Base-by-base conservation (phyloP, 2,329 filamentous ascomycete genomes). In the Colletotrichum coccodes region DNA sequence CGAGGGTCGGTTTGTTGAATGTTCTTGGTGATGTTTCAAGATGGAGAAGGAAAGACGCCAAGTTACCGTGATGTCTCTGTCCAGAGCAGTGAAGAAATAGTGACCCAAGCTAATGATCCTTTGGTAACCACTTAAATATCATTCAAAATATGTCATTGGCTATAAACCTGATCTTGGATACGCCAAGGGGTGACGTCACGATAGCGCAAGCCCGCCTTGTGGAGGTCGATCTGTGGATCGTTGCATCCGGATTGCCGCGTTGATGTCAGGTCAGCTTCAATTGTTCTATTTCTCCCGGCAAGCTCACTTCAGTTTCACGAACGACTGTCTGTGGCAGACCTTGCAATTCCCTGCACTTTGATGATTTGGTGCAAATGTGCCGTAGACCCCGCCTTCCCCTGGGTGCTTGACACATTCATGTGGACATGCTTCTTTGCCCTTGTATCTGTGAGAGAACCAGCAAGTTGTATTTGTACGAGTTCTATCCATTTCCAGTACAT, bases 141-240 rank as follows among this genome's bases (percentile, higher is more conserved):
- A 23, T 26, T 6, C 16, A 34, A 21, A 23, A 21, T 23, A 18
- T 38, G 38, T 46, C 44, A 52, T 68, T 44, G 30, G 42, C 18
- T 2, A 6, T 16, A 56, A 69, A 69, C 61, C 54, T 56, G 66
- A 42, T 66, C 61, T 30, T 42, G 28, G 53, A 68, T 68, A 11
- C n/a, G 61, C 66, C 54, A 54, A 68, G 60, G 56, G 28, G 66
- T 69, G 66, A 69, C 66, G 66, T 69, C 66, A 69, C 54, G 18
- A 66, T 56, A 60, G 66, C 66, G 66, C 66, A 60, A 68, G 40
- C 26, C 16, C 36, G 61, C 49, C 34, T 44, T 18, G 40, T n/a
- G n/a, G 21, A 38, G 44, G 62, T 14, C 28, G 54, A 68, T 68
- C 56, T 50, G 54, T 53, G 49, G 54, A 56, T 21, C 60, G 16